Conservation (phyloP, 2,329 filamentous ascomycete species). For the Colletotrichum sp. region DNA sequence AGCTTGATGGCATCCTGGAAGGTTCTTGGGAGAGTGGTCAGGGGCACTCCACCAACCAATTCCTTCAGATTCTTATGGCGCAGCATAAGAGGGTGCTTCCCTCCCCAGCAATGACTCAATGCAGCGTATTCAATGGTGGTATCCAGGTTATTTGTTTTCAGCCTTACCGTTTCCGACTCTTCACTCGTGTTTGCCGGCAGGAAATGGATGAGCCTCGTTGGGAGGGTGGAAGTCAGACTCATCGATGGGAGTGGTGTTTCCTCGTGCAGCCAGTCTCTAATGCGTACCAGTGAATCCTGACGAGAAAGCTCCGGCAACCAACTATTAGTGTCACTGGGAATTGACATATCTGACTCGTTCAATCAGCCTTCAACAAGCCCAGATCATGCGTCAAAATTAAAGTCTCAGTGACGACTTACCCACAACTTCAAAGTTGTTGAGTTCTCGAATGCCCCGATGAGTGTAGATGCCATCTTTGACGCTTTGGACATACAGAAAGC, state of each 20-base stretch:
- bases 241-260: neutral
- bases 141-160: rapidly evolving
- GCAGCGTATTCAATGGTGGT: neutral
- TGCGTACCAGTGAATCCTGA: neutral
- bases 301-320: neutral
- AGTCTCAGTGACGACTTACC: neutral
- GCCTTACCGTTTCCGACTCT: neutral
- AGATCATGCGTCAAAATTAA: neutral
- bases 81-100: neutral
- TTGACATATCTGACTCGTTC: neutral
- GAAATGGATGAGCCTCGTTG: neutral
- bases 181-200: rapidly evolving
- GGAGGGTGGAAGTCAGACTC: neutral
- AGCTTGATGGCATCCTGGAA: neutral
- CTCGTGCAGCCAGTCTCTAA: neutral
- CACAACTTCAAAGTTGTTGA: neutral
- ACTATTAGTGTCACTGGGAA: neutral
- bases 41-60: rapidly evolving
- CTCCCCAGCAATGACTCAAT: neutral
- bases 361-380: neutral
- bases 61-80: neutral
- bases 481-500: neutral
- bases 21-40: neutral
- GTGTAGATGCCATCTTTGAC: neutral
- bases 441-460: neutral